These are phyloP conservation scores for Globisporangium solare DNA, from an alignment of 352 stramenopile genomes.

Conservation along the genomic window DNA sequence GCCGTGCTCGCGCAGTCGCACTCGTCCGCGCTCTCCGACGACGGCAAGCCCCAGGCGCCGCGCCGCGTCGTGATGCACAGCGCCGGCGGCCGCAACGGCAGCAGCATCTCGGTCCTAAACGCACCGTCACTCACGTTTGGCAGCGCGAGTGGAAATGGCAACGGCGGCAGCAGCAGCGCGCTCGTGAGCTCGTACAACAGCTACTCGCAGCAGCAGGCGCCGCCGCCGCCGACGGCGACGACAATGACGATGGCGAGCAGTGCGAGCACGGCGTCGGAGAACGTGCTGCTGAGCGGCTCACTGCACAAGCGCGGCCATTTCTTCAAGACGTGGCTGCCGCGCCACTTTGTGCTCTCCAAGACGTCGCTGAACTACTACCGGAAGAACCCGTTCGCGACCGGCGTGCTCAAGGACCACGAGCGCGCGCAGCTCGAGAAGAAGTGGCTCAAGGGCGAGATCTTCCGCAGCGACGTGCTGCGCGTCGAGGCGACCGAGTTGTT, in stretches of 20 bases:
- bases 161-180: neutral
- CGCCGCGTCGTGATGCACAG: neutral
- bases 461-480: constrained; percentile 46
- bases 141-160: too few relatives aligned
- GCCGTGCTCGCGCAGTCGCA: constrained; percentile 15
- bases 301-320: constrained; percentile 70
- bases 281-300: constrained; percentile 55
- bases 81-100: too few relatives aligned
- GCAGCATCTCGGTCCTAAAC: too few relatives aligned
- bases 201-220: neutral
- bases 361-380: constrained; percentile 62
- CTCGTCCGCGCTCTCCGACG: constrained; percentile 8
- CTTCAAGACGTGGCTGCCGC: constrained; percentile 69
- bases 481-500: constrained; percentile 56
- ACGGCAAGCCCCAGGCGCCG: constrained; percentile 12
- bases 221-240: neutral
- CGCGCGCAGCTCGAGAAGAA: constrained; percentile 42
- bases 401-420: constrained; percentile 31
- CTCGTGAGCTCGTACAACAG: neutral
- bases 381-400: constrained; percentile 47
- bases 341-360: constrained; percentile 65
- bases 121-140: too few relatives aligned
- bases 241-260: neutral
- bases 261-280: constrained; percentile 12
- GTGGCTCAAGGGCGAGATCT: constrained; percentile 63